A percentile compares a stretch with the other conserved stretches of the same genome.
These are phyloP conservation scores for Allantophomopsis lycopodina DNA, from an alignment of 2,329 filamentous ascomycete species.

Conservation along the genomic window DNA sequence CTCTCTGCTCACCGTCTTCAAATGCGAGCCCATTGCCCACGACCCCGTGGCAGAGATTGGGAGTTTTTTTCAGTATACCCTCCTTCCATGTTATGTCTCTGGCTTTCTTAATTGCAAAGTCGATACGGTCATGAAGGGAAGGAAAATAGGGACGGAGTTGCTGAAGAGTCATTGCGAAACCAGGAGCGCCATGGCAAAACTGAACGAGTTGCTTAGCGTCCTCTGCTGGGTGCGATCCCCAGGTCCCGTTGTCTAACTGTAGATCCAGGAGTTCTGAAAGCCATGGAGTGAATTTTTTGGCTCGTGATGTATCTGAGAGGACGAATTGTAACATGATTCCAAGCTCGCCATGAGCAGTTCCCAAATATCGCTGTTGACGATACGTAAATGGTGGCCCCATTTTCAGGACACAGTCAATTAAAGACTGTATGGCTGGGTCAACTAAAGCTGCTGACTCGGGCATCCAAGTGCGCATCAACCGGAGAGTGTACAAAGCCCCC, in stretches of 20 bases:
- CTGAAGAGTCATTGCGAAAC: slow-evolving; percentile 42
- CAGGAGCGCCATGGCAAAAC: slow-evolving; percentile 55
- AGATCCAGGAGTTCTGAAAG: slow-evolving; percentile 40
- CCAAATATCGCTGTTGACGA: slow-evolving; percentile 47
- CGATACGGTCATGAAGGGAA: slow-evolving; percentile 34
- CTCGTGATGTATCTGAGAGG: slow-evolving; percentile 25
- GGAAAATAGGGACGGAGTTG: slow-evolving; percentile 43
- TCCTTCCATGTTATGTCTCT: slow-evolving; percentile 38
- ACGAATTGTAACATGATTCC: slow-evolving; percentile 60
- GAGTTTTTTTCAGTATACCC: slow-evolving; percentile 48
- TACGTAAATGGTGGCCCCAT: slow-evolving; percentile 40
- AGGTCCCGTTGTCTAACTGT: slow-evolving; percentile 49
- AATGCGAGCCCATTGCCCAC: slow-evolving; percentile 43
- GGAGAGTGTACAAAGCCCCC: slow-evolving; percentile 53
- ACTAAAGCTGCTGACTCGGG: slow-evolving; percentile 37
- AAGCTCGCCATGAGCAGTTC: slow-evolving; percentile 53
- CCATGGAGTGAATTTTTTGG: slow-evolving; percentile 34
- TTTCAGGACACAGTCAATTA: slow-evolving; percentile 33
- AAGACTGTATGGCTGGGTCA: slow-evolving; percentile 39
- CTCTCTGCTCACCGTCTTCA: slow-evolving; percentile 14
- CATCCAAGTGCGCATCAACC: slow-evolving; percentile 35
- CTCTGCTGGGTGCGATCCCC: slow-evolving; percentile 23
- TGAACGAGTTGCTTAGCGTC: slow-evolving; percentile 30
- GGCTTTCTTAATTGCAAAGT: slow-evolving; percentile 34
- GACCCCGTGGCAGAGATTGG: slow-evolving; percentile 52